Percentiles rank a stretch among this genome's conserved stretches.
Conservation (phyloP, 139 green algal species). For the Nannochloris sp. region DNA sequence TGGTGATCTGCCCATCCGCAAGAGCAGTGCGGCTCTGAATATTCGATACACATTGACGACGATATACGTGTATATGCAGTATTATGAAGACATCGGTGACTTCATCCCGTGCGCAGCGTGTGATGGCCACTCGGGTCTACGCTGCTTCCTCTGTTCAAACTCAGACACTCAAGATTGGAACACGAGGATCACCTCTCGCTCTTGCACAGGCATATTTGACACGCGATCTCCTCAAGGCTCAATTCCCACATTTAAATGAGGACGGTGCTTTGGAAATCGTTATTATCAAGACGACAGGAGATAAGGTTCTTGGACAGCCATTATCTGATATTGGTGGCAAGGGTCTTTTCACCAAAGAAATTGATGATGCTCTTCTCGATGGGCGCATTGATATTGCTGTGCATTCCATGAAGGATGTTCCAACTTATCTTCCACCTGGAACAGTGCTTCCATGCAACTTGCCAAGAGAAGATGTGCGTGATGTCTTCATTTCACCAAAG, state of each 20-base stretch:
- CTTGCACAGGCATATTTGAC: constrained; percentile 98
- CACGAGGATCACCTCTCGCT: constrained; percentile 82
- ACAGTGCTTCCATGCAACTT: constrained; percentile 97
- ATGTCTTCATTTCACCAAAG: constrained; percentile 93
- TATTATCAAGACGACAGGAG: constrained; percentile 99
- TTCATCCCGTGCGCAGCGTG: neutral
- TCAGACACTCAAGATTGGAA: constrained; percentile 72
- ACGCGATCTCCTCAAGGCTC: constrained; percentile 79
- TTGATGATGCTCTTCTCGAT: constrained; percentile 94
- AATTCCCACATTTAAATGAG: constrained; percentile 78
- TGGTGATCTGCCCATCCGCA: too few species aligned
- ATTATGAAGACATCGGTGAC: neutral
- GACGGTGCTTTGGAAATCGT: constrained; percentile 95
- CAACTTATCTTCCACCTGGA: constrained; percentile 92
- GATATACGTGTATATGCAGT: neutral
- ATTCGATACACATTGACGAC: too few species aligned
- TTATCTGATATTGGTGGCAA: constrained; percentile 99
- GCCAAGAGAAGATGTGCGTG: constrained; percentile 90
- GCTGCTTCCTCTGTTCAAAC: constrained; percentile 32
- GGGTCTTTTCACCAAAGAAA: constrained; percentile 99
- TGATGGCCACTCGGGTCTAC: neutral
- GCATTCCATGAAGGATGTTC: constrained; percentile 99
- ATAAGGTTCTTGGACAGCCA: constrained; percentile 96
- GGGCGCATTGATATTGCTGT: constrained; percentile 95
- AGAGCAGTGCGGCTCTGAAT: too few species aligned